phyloP scores from a whole-genome alignment of 1,139 yeast genomes.

The Suhomyces taliae region DNA sequence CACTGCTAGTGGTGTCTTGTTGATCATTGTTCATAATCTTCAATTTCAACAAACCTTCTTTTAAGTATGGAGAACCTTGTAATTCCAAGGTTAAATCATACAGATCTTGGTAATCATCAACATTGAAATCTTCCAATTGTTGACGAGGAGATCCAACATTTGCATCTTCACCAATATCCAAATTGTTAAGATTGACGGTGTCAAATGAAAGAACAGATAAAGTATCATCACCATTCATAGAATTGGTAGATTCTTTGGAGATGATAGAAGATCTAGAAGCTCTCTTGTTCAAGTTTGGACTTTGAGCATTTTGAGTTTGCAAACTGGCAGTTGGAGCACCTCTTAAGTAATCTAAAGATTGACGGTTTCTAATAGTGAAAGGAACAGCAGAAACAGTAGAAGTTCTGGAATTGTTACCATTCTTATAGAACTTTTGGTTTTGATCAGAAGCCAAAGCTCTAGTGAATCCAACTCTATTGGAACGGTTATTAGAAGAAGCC shows the following conservation, averaged over 20 bases:
- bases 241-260: constrained; percentile 27
- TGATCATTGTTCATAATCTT: constrained; percentile 45
- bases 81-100: constrained; percentile 62
- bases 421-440: constrained; percentile 25
- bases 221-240: constrained; percentile 32
- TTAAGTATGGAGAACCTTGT: constrained; percentile 75
- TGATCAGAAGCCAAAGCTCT: constrained; percentile 42
- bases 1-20: constrained; percentile 28
- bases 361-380: constrained; percentile 27
- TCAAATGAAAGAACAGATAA: constrained; percentile 41
- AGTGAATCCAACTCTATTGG: constrained; percentile 42
- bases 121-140: constrained; percentile 39
- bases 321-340: constrained; percentile 5
- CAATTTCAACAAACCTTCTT: constrained; percentile 68
- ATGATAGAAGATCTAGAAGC: constrained; percentile 40
- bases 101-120: constrained; percentile 48
- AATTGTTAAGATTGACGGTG: constrained; percentile 26
- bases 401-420: constrained; percentile 23
- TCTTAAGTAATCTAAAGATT: constrained; percentile 32
- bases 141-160: constrained; percentile 17
- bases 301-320: constrained; percentile 3
- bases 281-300: constrained; percentile 25
- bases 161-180: constrained; percentile 16
- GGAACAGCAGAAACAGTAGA: constrained; percentile 16
- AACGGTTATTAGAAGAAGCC: constrained; percentile 3